Conservation (phyloP, 805 yeast genomes). For the Grigorovia transvaalensis region DNA sequence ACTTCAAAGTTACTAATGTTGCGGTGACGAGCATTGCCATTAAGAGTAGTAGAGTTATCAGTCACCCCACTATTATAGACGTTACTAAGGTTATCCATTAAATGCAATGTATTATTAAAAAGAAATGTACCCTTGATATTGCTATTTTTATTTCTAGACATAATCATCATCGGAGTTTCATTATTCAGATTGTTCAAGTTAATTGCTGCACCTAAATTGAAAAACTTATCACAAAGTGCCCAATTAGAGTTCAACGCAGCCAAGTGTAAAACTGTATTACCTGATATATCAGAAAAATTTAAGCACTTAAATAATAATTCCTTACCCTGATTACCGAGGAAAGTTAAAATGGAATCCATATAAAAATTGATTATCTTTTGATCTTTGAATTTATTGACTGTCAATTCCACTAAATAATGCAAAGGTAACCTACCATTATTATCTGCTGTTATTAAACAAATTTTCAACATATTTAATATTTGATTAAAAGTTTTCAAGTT, state of each 20-base stretch:
- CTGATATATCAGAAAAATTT: constrained; percentile 70
- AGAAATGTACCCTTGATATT: background rate
- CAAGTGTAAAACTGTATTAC: constrained; percentile 78
- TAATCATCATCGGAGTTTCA: constrained; percentile 24
- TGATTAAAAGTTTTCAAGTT: constrained; percentile 51
- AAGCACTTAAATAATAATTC: constrained; percentile 45
- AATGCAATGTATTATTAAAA: no score
- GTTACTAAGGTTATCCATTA: no score
- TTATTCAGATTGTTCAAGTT: constrained; percentile 21
- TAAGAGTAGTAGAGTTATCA: no score
- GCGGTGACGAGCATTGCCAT: no score
- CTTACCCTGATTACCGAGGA: constrained; percentile 31
- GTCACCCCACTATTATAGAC: no score
- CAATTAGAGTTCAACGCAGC: constrained; percentile 37
- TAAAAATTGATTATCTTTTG: constrained; percentile 46
- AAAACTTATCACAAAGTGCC: constrained; percentile 24
- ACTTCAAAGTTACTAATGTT: no score
- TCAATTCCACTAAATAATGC: constrained; percentile 53
- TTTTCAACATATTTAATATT: constrained; percentile 49
- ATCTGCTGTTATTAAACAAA: constrained; percentile 63
- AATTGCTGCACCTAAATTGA: constrained; percentile 25
- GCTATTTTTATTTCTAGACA: constrained; percentile 6
- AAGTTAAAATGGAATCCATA: constrained; percentile 38
- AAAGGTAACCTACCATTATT: constrained; percentile 60
- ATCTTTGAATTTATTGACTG: constrained; percentile 39